phyloP scores from a whole-genome alignment of 2,329 filamentous ascomycete species.

The Xylaria hypoxylon region DNA sequence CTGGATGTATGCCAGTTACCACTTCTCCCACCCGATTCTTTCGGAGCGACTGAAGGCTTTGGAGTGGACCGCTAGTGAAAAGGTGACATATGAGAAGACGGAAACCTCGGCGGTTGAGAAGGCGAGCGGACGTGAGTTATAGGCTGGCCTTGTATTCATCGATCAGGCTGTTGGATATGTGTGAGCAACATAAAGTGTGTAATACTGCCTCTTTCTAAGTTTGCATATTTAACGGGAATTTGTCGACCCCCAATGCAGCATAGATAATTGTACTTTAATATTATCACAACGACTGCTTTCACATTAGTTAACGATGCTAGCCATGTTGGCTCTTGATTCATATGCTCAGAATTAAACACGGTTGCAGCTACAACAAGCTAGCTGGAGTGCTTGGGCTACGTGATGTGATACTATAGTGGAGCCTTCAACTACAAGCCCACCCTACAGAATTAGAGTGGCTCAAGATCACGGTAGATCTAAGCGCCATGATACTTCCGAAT shows the following conservation, averaged over 20 bases:
- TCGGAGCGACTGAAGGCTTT: conserved; percentile 92
- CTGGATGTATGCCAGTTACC: conserved; percentile 97
- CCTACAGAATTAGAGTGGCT: not conserved
- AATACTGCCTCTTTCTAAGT: not conserved
- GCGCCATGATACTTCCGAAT: not conserved
- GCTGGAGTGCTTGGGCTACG: not conserved
- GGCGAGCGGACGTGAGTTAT: conserved; percentile 76
- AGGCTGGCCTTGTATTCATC: conserved; percentile 17
- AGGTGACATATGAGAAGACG: conserved; percentile 64
- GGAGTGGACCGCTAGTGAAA: conserved; percentile 80
- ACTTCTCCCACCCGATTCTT: conserved; percentile 97
- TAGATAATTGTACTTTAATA: not conserved
- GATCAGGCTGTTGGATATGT: not conserved
- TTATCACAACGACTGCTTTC: not conserved
- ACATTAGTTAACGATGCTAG: not conserved
- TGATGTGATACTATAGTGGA: no score
- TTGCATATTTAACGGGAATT: not conserved
- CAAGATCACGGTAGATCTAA: not conserved
- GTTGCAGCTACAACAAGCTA: not conserved
- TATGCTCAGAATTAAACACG: not conserved
- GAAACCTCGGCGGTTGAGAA: conserved; percentile 68
- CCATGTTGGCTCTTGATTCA: no score
- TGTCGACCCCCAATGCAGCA: not conserved
- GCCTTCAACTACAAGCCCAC: not conserved
- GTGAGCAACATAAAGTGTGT: conserved; percentile 14